These are phyloP conservation scores for Calcarisporium arbuscula DNA, from an alignment of 2,329 filamentous ascomycete genomes.

Conservation along the genomic window DNA sequence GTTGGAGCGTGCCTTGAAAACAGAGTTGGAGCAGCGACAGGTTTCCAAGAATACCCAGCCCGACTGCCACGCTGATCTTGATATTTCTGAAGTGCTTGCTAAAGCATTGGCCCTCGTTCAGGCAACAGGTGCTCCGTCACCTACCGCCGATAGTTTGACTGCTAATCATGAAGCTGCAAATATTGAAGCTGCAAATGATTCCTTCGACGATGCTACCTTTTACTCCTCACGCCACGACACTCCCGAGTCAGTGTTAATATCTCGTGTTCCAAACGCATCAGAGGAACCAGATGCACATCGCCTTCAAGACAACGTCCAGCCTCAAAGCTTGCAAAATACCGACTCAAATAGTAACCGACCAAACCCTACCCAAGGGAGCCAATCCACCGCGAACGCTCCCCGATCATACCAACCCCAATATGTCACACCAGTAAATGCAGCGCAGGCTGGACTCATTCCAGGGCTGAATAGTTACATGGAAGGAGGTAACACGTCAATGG, in stretches of 20 bases:
- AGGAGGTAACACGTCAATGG: constrained; percentile 8
- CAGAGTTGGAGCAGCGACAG: constrained; percentile 64
- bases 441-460: constrained; percentile 18
- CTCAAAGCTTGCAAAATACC: too few species aligned
- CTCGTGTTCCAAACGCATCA: constrained; percentile 41
- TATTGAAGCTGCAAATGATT: constrained; percentile 68
- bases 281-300: too few species aligned
- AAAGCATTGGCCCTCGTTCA: constrained; percentile 67
- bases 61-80: constrained; percentile 58
- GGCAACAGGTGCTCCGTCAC: constrained; percentile 54
- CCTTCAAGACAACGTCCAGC: too few species aligned
- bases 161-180: constrained; percentile 56
- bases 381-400: not conserved
- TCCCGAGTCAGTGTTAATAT: constrained; percentile 45
- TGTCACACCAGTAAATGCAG: constrained; percentile 8
- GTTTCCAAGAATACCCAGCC: constrained; percentile 37
- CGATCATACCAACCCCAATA: constrained; percentile 8
- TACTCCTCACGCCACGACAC: constrained; percentile 94
- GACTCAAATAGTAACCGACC: too few species aligned
- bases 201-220: constrained; percentile 88
- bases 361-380: too few species aligned
- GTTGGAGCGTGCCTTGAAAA: constrained; percentile 69
- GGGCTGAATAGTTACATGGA: constrained; percentile 24
- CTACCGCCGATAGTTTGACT: constrained; percentile 46
- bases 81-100: constrained; percentile 66